Evolutionary conservation across 306 rosid genomes (phyloP), one percentile per base, ranked within the genome.

Genomic region (Fagus crenata): DNA sequence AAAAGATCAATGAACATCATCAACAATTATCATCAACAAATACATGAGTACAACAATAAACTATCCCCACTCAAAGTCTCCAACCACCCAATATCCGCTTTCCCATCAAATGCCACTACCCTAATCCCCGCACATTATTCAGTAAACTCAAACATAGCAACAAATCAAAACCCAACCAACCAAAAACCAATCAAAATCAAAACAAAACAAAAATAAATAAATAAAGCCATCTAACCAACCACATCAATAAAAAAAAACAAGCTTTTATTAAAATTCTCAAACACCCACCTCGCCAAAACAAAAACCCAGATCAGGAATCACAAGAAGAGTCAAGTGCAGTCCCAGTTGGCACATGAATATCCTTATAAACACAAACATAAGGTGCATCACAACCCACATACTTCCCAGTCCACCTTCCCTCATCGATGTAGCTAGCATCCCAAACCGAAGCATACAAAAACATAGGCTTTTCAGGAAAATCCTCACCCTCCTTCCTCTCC

Each of bases 371-470:
- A 74, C 96, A 91, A 86, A 81, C 89, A 74, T 91, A 89, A 4
- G 93, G 92, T 0, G 80, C 88, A 76, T 87, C 86, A 72, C 78
- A 74, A 0, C 91, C 92, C 64, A 32, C 74, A 37, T 85, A 91
- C 17, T 72, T 78, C 72, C 90, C 90, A 11, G 90, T 73, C 90
- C 96, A 90, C 53, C 73, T 77, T 18, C 91, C 96, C 7, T 79
- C 83, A 17, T n/a, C 82, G 12, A 89, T 77, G 41, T 71, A 81
- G 77, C 90, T 91, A 1, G 89, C 90, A 73, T 89, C 86, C 96
- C 91, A 91, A 73, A 89, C 8, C 6, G 89, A 85, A n/a, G 90
- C 87, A 75, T 86, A 91, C 79, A 91, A 73, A 80, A 81, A 91
- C 90, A 83, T 91, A 0, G 90, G 78, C 74, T 83, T 85, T 15